Evolutionary conservation across 2,329 filamentous ascomycete genomes (phyloP).

Genomic region (Colletotrichum higginsianum): DNA sequence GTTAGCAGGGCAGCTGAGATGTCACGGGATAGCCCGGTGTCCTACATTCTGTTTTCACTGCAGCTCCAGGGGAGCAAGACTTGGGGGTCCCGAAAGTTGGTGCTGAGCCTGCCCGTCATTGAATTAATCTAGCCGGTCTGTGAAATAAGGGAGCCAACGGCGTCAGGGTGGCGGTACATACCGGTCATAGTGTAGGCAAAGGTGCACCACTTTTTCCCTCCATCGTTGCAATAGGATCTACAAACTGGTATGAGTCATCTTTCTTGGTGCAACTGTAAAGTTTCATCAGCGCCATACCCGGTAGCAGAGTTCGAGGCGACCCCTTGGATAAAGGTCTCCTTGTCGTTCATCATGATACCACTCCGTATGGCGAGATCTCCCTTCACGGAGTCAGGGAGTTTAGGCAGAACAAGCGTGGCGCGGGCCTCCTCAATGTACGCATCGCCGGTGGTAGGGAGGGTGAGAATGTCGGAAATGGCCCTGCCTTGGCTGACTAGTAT

Average conservation of each 20-base stretch:
- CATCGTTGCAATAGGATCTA: conserved; percentile 21
- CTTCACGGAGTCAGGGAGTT: conserved; percentile 14
- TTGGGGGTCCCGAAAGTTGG: conserved; percentile 14
- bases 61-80: conserved; percentile 8
- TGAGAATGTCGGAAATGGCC: conserved; percentile 15
- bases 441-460: conserved; percentile 20
- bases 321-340: conserved; percentile 26
- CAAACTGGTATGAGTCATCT: neutral
- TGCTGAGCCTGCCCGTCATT: neutral
- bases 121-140: neutral
- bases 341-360: conserved; percentile 32
- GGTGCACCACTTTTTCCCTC: conserved; percentile 28
- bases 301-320: conserved; percentile 26
- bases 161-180: neutral
- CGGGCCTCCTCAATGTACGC: conserved; percentile 22
- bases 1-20: neutral
- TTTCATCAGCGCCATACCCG: neutral
- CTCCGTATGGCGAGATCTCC: conserved; percentile 30
- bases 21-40: neutral
- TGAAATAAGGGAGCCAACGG: no score
- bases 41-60: conserved; percentile 23
- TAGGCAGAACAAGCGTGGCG: conserved; percentile 21
- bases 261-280: accelerated
- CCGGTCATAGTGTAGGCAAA: conserved; percentile 21
- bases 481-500: conserved; percentile 53